Percentiles rank a stretch among this genome's conserved stretches.
Conservation (phyloP, 306 rosid species). For the Prunus davidiana region DNA sequence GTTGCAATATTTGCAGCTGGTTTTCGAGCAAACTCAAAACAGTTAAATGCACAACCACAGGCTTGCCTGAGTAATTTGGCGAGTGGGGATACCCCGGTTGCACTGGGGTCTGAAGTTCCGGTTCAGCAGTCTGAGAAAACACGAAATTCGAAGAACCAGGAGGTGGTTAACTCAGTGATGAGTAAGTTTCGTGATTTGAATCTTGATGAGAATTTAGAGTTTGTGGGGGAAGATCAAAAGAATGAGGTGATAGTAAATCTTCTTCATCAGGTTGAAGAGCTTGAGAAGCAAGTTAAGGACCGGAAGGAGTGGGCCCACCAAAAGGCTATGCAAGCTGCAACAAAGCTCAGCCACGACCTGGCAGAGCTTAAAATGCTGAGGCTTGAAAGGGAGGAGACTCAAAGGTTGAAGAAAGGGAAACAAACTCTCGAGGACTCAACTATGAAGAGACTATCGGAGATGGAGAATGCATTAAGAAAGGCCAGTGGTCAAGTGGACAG, state of each 20-base stretch:
- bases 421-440: conserved; percentile 80
- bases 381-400: conserved; percentile 94
- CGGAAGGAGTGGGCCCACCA: conserved; percentile 92
- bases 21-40: conserved; percentile 76
- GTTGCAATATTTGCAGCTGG: conserved; percentile 96
- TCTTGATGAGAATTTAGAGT: conserved; percentile 76
- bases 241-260: conserved; percentile 75
- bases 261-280: conserved; percentile 78
- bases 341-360: conserved; percentile 74
- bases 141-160: conserved; percentile 51
- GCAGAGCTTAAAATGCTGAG: conserved; percentile 82
- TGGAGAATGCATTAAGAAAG: conserved; percentile 90
- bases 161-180: conserved; percentile 66
- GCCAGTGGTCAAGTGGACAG: conserved; percentile 94
- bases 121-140: conserved; percentile 49
- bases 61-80: conserved; percentile 26
- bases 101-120: conserved; percentile 39
- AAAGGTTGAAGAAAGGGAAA: conserved; percentile 86
- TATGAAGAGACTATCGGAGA: conserved; percentile 88
- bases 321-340: conserved; percentile 97
- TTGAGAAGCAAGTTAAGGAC: conserved; percentile 81
- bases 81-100: conserved; percentile 41
- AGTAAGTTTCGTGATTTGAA: conserved; percentile 84
- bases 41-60: conserved; percentile 40
- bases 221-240: conserved; percentile 81